These are phyloP conservation scores for Wickerhamomyces sp. DNA, from an alignment of 1,139 yeast species.

Conservation along the genomic window DNA sequence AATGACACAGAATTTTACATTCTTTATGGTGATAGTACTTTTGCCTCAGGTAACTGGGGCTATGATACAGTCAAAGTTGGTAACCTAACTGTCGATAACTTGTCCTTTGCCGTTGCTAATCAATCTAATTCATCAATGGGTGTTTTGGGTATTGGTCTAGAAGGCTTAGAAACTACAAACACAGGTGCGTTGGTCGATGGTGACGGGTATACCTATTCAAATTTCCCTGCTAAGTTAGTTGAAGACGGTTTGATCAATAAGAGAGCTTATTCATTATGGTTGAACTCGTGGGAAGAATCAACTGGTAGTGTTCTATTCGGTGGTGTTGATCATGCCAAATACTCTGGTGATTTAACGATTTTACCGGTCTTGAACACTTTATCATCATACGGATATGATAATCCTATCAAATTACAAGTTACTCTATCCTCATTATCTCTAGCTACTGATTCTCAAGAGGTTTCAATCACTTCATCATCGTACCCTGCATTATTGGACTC, in stretches of 20 bases:
- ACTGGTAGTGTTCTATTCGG: conserved; percentile 51
- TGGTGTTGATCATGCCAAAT: conserved; percentile 51
- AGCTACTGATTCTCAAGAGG: conserved; percentile 22
- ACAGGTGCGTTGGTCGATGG: conserved; percentile 19
- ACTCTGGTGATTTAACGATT: conserved; percentile 40
- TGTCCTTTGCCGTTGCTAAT: conserved; percentile 54
- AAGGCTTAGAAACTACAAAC: conserved; percentile 44
- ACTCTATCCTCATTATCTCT: conserved; percentile 35
- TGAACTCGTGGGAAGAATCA: conserved; percentile 34
- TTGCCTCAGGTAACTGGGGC: conserved; percentile 65
- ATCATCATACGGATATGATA: conserved; percentile 11
- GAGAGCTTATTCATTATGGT: conserved; percentile 49
- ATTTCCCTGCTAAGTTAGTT: conserved; percentile 54
- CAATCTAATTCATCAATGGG: conserved; percentile 50
- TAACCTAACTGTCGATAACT: conserved; percentile 34
- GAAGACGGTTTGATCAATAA: conserved; percentile 46
- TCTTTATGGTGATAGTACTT: conserved; percentile 57
- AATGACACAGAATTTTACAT: conserved; percentile 46
- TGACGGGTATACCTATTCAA: conserved; percentile 36
- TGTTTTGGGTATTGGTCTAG: conserved; percentile 60
- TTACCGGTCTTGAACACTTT: conserved; percentile 40
- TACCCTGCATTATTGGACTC: conserved; percentile 55
- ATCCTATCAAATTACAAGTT: conserved; percentile 39
- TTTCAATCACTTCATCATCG: conserved; percentile 23
- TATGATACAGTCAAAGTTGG: conserved; percentile 45